phyloP scores from a whole-genome alignment of 768 basidiomycete species.

The Phanerochaete sordida region DNA sequence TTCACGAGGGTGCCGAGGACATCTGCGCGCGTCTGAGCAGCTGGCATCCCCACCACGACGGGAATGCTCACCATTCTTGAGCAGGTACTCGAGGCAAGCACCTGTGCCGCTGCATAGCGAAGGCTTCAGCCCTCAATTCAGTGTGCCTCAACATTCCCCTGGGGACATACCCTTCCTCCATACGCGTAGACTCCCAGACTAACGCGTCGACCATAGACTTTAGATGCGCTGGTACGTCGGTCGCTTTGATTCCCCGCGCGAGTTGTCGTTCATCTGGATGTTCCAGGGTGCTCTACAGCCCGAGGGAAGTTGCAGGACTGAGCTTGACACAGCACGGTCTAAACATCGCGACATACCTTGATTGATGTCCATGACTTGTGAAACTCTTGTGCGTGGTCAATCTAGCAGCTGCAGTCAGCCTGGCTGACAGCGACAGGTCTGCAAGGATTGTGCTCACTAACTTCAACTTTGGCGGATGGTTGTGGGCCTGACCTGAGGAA shows the following conservation, averaged over 20 bases:
- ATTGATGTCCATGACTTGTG: slow-evolving; percentile 71
- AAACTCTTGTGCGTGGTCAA: slow-evolving; percentile 71
- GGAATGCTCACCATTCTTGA: slow-evolving; percentile 69
- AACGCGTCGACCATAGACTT: slow-evolving; percentile 81
- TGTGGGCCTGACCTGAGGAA: slow-evolving; percentile 55
- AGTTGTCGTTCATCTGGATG: slow-evolving; percentile 90
- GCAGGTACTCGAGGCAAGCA: slow-evolving; percentile 83
- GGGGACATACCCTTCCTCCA: slow-evolving; percentile 78
- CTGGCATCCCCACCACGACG: neutral
- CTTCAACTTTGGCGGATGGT: slow-evolving; percentile 42
- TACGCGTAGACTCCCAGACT: slow-evolving; percentile 79
- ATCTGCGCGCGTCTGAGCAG: slow-evolving; percentile 41
- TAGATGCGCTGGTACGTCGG: slow-evolving; percentile 74
- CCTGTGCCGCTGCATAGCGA: slow-evolving; percentile 65
- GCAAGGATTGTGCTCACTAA: slow-evolving; percentile 18
- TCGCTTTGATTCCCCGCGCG: slow-evolving; percentile 73
- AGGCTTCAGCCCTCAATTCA: neutral
- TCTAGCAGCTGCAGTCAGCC: slow-evolving; percentile 7
- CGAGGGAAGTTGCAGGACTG: neutral
- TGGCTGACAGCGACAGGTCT: neutral
- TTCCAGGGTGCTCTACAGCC: slow-evolving; percentile 67
- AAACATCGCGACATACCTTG: slow-evolving; percentile 44
- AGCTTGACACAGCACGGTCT: neutral
- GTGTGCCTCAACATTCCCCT: neutral
- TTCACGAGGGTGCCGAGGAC: slow-evolving; percentile 81